Conservation (phyloP, 2,329 filamentous ascomycete species). For the Neonectria hederae region DNA sequence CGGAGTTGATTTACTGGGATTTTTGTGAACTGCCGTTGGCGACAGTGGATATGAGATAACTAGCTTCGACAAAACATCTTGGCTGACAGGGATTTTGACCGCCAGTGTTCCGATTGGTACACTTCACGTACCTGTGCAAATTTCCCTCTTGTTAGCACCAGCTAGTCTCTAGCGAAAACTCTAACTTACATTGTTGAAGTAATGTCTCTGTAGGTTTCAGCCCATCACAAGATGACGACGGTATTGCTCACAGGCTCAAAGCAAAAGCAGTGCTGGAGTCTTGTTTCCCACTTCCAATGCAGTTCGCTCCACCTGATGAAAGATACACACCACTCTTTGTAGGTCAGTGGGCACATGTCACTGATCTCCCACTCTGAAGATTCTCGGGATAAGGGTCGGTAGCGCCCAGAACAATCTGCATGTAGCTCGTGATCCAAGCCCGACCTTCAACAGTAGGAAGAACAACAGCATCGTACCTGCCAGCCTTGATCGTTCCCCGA, state of each 20-base stretch:
- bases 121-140: neutral
- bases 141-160: neutral
- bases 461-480: neutral
- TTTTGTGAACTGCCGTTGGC: too few species aligned
- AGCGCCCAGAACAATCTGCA: constrained; percentile 18
- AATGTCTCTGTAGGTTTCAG: too few species aligned
- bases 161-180: neutral
- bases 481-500: constrained; percentile 14
- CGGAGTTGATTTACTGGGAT: neutral
- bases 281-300: too few species aligned
- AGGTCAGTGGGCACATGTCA: neutral
- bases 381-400: constrained; percentile 15
- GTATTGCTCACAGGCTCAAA: too few species aligned
- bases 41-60: too few species aligned
- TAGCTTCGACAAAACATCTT: neutral
- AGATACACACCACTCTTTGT: too few species aligned
- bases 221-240: too few species aligned
- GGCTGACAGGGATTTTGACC: neutral
- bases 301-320: too few species aligned
- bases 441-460: constrained; percentile 12
- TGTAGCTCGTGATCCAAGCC: constrained; percentile 21
- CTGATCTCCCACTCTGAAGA: constrained; percentile 10
- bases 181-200: neutral
- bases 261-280: too few species aligned
- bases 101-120: neutral